Evolutionary conservation across 1,139 yeast species (phyloP), one percentile per base, ranked within the genome.

Genomic region (Insectozyma bohioensis): DNA sequence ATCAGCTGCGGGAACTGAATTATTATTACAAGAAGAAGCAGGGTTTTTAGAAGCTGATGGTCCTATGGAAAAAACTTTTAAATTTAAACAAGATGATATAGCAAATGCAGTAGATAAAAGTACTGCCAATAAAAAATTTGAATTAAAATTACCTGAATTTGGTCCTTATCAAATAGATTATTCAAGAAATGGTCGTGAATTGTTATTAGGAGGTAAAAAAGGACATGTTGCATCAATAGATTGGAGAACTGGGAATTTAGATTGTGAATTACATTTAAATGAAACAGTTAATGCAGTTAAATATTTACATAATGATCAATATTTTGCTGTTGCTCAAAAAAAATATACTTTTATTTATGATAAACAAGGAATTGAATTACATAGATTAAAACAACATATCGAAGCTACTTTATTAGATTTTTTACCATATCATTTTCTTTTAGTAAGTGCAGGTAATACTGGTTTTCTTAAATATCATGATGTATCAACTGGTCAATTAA

Each of bases 201-300:
- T 94, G 34, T 69, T 94, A 31, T 65, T 94, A 20, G 95, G 92
- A 9, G 98, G 99, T 12, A 67, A 70, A 30, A 88, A 87, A 54
- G 99, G 99, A 3, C 98, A 94, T 65, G 80, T 94, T 34, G 97
- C 98, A 0, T 78, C 95, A 4, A 82, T 94, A 67, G 97, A 94
- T 61, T 94, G 98, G 97, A 78, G 95, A 54, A 78, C 80, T 28
- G 97, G 98, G 9, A 68, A 66, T 28, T 63, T 92, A 28, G 82
- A 78, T 38, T 80, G 95, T 34, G 99, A 94, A 56, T 59, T 94
- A 35, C 79, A 86, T 52, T 67, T 94, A 17, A 82, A 84, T 48
- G 98, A 94, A 59, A 87, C 97, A 0, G 86, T 88, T 7, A 76
- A 86, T 51, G 95, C 90, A 1, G 96, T 90, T 24, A 85, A 88